These are phyloP conservation scores for Aureobasidium namibiae DNA, from an alignment of 2,329 filamentous ascomycete species.

Conservation along the genomic window DNA sequence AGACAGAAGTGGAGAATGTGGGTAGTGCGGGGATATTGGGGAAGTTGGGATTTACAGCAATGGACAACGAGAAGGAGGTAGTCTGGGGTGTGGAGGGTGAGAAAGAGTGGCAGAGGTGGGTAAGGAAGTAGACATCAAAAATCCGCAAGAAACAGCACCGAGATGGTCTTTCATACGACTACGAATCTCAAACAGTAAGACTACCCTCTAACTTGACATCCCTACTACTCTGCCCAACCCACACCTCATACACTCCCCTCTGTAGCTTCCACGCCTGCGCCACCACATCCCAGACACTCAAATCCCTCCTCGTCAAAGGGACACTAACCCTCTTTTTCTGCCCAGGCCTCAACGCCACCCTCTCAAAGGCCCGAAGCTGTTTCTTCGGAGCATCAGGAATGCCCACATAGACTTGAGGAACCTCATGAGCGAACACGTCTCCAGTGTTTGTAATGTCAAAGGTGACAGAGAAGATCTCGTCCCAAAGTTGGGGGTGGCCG, in stretches of 20 bases:
- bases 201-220: constrained; percentile 23
- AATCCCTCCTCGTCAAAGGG: constrained; percentile 49
- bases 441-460: constrained; percentile 58
- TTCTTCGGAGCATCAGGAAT: constrained; percentile 22
- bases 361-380: constrained; percentile 56
- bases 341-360: constrained; percentile 44
- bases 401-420: constrained; percentile 45
- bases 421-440: constrained; percentile 39
- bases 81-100: too few relatives aligned
- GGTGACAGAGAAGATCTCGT: constrained; percentile 51
- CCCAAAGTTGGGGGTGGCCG: constrained; percentile 54
- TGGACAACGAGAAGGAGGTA: too few relatives aligned
- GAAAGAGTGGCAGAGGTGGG: too few relatives aligned
- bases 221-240: constrained; percentile 30
- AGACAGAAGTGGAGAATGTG: too few relatives aligned
- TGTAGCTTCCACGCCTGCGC: constrained; percentile 50
- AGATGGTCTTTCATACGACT: too few relatives aligned
- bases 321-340: constrained; percentile 44
- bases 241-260: constrained; percentile 23
- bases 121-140: too few relatives aligned
- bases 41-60: too few relatives aligned
- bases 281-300: constrained; percentile 56
- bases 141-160: too few relatives aligned
- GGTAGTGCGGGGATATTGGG: too few relatives aligned
- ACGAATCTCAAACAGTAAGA: neutral